These are phyloP conservation scores for Pecoramyces ruminantium DNA, from an alignment of 192 early-diverging fungal genomes.

Conservation along the genomic window DNA sequence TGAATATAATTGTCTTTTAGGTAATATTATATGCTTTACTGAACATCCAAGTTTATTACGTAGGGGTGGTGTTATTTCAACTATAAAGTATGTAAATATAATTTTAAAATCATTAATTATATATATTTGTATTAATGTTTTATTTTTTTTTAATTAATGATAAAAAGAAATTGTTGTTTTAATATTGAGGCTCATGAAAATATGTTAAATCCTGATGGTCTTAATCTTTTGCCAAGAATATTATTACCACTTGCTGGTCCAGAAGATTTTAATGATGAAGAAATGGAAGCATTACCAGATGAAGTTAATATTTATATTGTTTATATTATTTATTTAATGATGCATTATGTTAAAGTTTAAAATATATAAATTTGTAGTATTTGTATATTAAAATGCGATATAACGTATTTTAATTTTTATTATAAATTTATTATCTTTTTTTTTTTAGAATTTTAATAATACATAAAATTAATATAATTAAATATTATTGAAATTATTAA, in stretches of 20 bases:
- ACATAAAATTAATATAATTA: no score
- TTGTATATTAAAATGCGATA: no score
- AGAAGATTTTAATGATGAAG: constrained; percentile 84
- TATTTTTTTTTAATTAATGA: no score
- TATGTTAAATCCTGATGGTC: constrained; percentile 46
- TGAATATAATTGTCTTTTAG: constrained; percentile 36
- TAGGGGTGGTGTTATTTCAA: constrained; percentile 67
- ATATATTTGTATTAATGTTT: no score
- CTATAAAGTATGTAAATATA: constrained; percentile 53
- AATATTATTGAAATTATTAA: no score
- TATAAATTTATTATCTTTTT: no score
- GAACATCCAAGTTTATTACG: constrained; percentile 70
- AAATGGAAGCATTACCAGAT: constrained; percentile 83
- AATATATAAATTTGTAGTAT: no score
- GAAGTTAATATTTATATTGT: constrained; percentile 60
- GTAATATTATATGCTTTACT: constrained; percentile 71
- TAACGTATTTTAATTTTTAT: no score
- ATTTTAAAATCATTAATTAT: no score
- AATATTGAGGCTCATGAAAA: constrained; percentile 45
- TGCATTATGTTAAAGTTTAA: no score
- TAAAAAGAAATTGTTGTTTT: constrained; percentile 54
- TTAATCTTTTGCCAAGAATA: constrained; percentile 74
- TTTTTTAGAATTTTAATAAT: no score
- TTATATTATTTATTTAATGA: no score
- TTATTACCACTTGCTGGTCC: constrained; percentile 78